phyloP scores from a whole-genome alignment of 208 protist species.

The Porcisia hertigi region DNA sequence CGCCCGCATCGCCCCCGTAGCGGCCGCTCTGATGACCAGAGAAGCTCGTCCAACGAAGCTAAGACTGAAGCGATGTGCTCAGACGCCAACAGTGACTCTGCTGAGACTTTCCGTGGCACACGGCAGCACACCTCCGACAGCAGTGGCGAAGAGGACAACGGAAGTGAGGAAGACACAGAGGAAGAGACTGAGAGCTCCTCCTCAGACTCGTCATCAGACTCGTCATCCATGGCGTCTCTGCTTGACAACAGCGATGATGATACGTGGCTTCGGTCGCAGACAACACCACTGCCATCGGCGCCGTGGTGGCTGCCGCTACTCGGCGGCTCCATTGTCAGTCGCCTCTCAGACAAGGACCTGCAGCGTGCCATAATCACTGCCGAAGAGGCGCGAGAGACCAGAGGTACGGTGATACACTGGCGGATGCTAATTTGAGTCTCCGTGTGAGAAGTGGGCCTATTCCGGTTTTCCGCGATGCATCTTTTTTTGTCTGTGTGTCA shows the following conservation, averaged over 20 bases:
- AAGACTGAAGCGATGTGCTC: background rate
- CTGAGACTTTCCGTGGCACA: background rate
- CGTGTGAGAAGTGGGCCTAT: background rate
- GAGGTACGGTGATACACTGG: constrained; percentile 58
- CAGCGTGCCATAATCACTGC: constrained; percentile 41
- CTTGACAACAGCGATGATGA: constrained; percentile 25
- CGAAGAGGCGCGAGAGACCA: constrained; percentile 46
- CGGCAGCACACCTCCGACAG: background rate
- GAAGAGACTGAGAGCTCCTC: background rate
- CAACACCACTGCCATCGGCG: constrained; percentile 30
- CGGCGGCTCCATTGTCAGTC: constrained; percentile 52
- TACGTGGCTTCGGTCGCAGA: constrained; percentile 35
- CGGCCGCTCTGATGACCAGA: background rate
- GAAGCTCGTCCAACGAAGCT: background rate
- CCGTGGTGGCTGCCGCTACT: constrained; percentile 65
- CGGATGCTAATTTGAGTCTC: constrained; percentile 38
- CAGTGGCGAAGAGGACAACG: background rate
- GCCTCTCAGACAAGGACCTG: constrained; percentile 50
- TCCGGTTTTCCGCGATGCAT: background rate
- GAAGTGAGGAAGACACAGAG: constrained; percentile 15
- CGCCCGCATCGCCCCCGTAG: background rate
- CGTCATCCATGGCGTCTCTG: background rate
- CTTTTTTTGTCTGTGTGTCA: too few relatives aligned
- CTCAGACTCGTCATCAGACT: constrained; percentile 14
- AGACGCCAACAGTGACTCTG: background rate